A percentile compares a stretch with the other conserved stretches of the same genome.
phyloP scores from a whole-genome alignment of 208 protist species.

The Acanthamoeba royreba region DNA sequence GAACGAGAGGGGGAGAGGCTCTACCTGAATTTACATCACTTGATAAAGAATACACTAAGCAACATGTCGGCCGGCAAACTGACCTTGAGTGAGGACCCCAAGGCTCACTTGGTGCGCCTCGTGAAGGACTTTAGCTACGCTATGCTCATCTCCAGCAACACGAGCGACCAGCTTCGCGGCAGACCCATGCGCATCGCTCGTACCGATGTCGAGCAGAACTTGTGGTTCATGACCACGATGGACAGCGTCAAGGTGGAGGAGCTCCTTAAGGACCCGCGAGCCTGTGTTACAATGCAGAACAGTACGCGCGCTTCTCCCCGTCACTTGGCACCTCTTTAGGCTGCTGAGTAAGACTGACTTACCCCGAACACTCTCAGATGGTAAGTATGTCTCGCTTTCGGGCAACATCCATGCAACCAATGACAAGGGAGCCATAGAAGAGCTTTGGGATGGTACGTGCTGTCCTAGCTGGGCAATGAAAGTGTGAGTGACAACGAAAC shows the following conservation, averaged over 20 bases:
- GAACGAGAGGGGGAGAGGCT: too few relatives aligned
- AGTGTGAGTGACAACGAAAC: neutral
- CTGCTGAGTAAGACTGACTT: neutral
- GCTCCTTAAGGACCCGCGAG: neutral
- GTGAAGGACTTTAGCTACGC: neutral
- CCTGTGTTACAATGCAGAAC: neutral
- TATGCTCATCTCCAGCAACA: neutral
- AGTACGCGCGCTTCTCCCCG: neutral
- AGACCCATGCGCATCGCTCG: neutral
- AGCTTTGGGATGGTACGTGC: neutral
- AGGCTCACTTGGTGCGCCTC: neutral
- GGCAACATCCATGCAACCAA: neutral
- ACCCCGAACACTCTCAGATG: neutral
- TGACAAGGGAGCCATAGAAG: neutral
- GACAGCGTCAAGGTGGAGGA: neutral
- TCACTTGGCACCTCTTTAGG: neutral
- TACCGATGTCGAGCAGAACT: neutral
- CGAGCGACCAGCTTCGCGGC: neutral
- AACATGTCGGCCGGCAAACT: too few relatives aligned
- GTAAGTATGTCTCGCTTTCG: neutral
- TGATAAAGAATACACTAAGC: too few relatives aligned
- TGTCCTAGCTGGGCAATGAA: neutral
- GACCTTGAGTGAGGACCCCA: neutral
- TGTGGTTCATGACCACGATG: slow-evolving; percentile 5
- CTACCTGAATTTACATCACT: too few relatives aligned